These are phyloP conservation scores for Daldinia eschscholtzii DNA, from an alignment of 2,329 filamentous ascomycete genomes.

Conservation along the genomic window DNA sequence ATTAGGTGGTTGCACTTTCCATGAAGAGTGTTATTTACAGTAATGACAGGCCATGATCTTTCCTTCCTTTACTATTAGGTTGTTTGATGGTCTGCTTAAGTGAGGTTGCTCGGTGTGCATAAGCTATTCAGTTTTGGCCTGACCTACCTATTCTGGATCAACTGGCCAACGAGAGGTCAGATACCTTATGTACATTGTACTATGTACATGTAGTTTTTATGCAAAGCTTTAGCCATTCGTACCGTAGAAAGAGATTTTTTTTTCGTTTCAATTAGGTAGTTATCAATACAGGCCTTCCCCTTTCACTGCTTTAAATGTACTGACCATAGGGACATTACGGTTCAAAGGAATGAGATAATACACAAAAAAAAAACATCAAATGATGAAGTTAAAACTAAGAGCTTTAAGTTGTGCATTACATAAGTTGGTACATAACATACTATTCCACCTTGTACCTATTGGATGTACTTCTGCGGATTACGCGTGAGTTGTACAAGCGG, in stretches of 20 bases:
- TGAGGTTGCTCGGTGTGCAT: neutral
- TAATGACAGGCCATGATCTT: neutral
- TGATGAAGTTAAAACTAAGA: neutral
- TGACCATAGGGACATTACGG: too few species aligned
- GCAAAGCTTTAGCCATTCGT: neutral
- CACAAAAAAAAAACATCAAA: neutral
- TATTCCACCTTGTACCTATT: too few species aligned
- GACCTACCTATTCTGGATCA: slow-evolving; percentile 27
- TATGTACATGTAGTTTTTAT: neutral
- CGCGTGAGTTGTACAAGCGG: neutral
- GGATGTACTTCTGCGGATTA: neutral
- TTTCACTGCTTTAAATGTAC: too few species aligned
- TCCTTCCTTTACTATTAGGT: neutral
- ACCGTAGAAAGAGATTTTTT: neutral
- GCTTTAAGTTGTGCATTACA: neutral
- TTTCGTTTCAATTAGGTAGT: too few species aligned
- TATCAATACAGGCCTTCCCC: too few species aligned
- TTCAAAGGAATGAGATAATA: too few species aligned
- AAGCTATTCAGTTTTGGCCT: neutral
- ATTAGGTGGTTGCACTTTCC: neutral
- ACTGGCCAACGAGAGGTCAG: slow-evolving; percentile 19
- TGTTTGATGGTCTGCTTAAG: neutral
- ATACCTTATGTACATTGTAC: slow-evolving; percentile 10
- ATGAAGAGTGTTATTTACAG: neutral
- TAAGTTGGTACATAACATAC: too few species aligned